Conservation (phyloP, 805 yeast genomes). For the Jamesozyma hellenica region DNA sequence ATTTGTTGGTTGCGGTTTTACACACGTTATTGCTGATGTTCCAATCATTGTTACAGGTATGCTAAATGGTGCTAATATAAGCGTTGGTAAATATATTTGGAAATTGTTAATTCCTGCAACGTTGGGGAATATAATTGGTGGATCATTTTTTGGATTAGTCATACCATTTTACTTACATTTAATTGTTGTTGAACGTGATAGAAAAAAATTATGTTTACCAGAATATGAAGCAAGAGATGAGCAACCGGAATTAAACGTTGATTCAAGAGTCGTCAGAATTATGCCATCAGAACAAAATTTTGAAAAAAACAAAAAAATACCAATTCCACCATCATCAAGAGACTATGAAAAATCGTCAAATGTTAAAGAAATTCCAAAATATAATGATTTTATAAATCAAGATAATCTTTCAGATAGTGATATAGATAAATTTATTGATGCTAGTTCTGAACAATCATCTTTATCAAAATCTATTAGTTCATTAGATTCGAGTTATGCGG, state of each 20-base stretch:
- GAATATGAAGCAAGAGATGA: slow-evolving; percentile 64
- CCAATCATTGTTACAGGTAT: slow-evolving; percentile 54
- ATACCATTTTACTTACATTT: slow-evolving; percentile 69
- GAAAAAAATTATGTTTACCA: slow-evolving; percentile 51
- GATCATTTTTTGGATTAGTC: slow-evolving; percentile 50
- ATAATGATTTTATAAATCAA: too few species aligned
- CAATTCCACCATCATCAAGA: not conserved
- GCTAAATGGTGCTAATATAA: slow-evolving; percentile 52
- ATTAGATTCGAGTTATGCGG: not conserved
- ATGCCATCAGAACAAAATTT: slow-evolving; percentile 11
- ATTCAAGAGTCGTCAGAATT: slow-evolving; percentile 64
- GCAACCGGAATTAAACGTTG: slow-evolving; percentile 68
- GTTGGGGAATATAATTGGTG: slow-evolving; percentile 75
- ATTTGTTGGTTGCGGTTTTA: slow-evolving; percentile 68
- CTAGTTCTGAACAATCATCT: not conserved
- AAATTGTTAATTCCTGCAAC: slow-evolving; percentile 60
- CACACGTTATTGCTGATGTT: slow-evolving; percentile 82
- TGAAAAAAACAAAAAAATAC: slow-evolving; percentile 2
- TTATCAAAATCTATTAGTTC: not conserved
- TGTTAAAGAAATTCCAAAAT: not conserved
- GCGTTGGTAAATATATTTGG: slow-evolving; percentile 63
- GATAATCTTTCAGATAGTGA: not conserved
- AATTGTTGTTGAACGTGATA: slow-evolving; percentile 62
- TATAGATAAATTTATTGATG: too few species aligned
- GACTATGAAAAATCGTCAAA: not conserved